Base-by-base conservation (phyloP, 164 flowering plant species). In the Protea cynaroides region DNA sequence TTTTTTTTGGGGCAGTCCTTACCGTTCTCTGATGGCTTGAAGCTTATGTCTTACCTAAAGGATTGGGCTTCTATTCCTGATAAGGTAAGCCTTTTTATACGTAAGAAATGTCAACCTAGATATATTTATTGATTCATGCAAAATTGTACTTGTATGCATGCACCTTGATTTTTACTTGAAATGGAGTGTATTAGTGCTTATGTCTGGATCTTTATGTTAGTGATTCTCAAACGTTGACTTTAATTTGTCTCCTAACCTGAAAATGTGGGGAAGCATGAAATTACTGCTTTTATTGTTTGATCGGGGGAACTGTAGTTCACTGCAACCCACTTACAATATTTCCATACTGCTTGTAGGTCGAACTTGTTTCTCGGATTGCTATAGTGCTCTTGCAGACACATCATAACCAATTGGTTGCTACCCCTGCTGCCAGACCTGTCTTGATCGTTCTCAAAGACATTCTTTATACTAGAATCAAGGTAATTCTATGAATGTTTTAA, bases 1-100 rank as follows among this genome's bases (percentile, higher is more conserved):
- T 63, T 25, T 58, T 52, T 51, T 53, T 66, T 25, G 56, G 34
- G 75, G 74, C 89, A 93, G 97, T 83, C 92, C 58, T 72, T 93
- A 72, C 97, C 98, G 46, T 93, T 93, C 72, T 82, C 97, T 40
- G 97, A 90, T 84, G 90, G 91, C 58, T 76, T 93, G 72, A 90
- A 84, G 79, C 87, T 93, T 65, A 71, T 93, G 72, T 74, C 84
- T 21, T 90, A 81, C 76, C 71, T 86, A 78, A 88, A 84, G 76
- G 86, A 83, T 46, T 94, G 97, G 99, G 71, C 81, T 46, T 65
- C 74, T 17, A 72, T 65, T 71, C 87, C 84, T 65, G 94, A 88
- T 65, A 91, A 88, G 99, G 99, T 91, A 58, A 25, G 36, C 23
- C 13, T 25, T 37, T 52, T 38, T 13, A 47, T 17, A 21, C 7